Evolutionary conservation across 257 asterid genomes (phyloP), one percentile per base, ranked within the genome.

Genomic region (Craterostigma plantagineum): DNA sequence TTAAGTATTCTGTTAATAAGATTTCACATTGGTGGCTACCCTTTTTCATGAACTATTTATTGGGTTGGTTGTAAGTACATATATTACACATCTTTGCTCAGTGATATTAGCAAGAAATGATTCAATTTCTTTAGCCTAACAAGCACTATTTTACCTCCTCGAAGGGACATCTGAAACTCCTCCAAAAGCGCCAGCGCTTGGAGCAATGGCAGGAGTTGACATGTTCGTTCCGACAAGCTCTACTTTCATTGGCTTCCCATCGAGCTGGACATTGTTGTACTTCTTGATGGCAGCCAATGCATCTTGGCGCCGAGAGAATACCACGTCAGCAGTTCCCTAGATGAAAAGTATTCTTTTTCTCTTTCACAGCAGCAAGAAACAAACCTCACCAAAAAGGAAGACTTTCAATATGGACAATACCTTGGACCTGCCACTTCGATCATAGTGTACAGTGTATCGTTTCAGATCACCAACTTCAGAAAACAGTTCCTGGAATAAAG

Each of bases 241-340:
- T 59, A 86, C 45, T 50, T 65, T 64, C 77, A 86, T 56, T 23
- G 76, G 91, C 58, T 55, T 67, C 42, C 96, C 94, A 37, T 78
- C 92, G 57, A 86, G 94, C 56, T 49, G 72, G 34, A 59, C 60
- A 46, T 73, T 56, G 40, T 73, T 62, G 51, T 67, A 81, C 55
- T 55, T 71, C 65, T 53, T 61, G 37, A 77, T 60, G 53, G 94
- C 94, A 48, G 73, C 58, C 63, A 81, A 48, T 48, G 97, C 94
- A 63, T 81, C 92, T 61, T 77, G 81, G 14, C 69, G 56, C 10
- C 64, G 67, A 16, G 69, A 49, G 53, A 63, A 86, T 34, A 67
- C 81, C 43, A 86, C 81, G 65, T 90, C 99, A 37, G 94, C 94
- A 14, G 96, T 90, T 52, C 99, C 99, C 96, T 90, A 59, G 35